Percentiles rank a stretch among this genome's conserved stretches.
Conservation (phyloP, 768 basidiomycete species). For the Suillus weaverae region DNA sequence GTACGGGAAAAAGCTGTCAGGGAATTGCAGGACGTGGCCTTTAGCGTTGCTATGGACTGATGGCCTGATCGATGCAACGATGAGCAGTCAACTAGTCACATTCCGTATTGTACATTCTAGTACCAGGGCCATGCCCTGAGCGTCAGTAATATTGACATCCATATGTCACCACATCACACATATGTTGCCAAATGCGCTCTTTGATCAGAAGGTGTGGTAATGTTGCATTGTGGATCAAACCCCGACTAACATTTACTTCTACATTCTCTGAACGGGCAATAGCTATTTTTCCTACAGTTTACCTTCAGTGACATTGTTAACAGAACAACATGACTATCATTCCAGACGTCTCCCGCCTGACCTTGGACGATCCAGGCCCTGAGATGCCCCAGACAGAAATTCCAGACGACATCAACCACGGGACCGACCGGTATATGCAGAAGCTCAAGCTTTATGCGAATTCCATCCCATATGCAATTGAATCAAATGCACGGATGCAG, state of each 20-base stretch:
- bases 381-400: constrained; percentile 19
- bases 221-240: not conserved
- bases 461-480: constrained; percentile 75
- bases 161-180: not conserved
- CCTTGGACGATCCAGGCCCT: constrained; percentile 39
- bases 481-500: constrained; percentile 75
- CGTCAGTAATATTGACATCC: not conserved
- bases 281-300: not conserved
- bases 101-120: not conserved
- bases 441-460: constrained; percentile 64
- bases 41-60: constrained; percentile 33
- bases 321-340: constrained; percentile 31
- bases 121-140: not conserved
- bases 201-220: not conserved
- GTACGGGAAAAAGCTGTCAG: constrained; percentile 73
- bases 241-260: constrained; percentile 7
- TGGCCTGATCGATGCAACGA: not conserved
- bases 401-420: constrained; percentile 32
- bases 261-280: not conserved
- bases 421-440: constrained; percentile 47
- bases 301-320: not conserved
- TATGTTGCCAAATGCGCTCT: not conserved
- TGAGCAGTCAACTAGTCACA: not conserved
- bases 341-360: constrained; percentile 49
- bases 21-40: constrained; percentile 70